Evolutionary conservation across 805 yeast species (phyloP).

Genomic region (Teunomyces lycoperdinae): DNA sequence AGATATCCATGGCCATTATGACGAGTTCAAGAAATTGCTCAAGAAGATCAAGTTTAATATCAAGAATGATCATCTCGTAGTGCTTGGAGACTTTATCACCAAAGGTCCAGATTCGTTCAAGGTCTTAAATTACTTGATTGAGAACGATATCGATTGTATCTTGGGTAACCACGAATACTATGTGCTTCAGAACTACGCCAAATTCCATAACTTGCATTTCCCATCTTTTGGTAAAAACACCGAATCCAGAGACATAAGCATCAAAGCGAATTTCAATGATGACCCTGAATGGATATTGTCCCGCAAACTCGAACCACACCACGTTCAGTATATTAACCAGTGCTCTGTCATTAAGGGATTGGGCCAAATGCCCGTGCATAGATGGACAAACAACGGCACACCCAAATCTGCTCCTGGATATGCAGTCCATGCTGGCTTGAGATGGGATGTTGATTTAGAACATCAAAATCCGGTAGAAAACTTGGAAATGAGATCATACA

Average conservation of each 20-base stretch:
- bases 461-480: conserved; percentile 62
- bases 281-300: conserved; percentile 48
- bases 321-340: conserved; percentile 54
- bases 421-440: conserved; percentile 82
- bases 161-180: conserved; percentile 88
- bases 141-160: conserved; percentile 63
- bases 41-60: conserved; percentile 45
- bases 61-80: conserved; percentile 54
- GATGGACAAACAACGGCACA: conserved; percentile 24
- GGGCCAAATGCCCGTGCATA: conserved; percentile 55
- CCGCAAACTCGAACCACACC: conserved; percentile 54
- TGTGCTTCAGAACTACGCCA: conserved; percentile 62
- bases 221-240: conserved; percentile 22
- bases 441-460: conserved; percentile 58
- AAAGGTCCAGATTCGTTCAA: conserved; percentile 78
- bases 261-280: conserved; percentile 18
- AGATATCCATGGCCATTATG: conserved; percentile 81
- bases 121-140: conserved; percentile 57
- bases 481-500: conserved; percentile 65
- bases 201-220: conserved; percentile 47
- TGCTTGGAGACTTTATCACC: conserved; percentile 81
- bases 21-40: conserved; percentile 53
- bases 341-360: conserved; percentile 64
- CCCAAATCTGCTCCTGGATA: conserved; percentile 35
- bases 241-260: not conserved